Conservation (phyloP, 768 basidiomycete species). For the Boletus tomentosulus region DNA sequence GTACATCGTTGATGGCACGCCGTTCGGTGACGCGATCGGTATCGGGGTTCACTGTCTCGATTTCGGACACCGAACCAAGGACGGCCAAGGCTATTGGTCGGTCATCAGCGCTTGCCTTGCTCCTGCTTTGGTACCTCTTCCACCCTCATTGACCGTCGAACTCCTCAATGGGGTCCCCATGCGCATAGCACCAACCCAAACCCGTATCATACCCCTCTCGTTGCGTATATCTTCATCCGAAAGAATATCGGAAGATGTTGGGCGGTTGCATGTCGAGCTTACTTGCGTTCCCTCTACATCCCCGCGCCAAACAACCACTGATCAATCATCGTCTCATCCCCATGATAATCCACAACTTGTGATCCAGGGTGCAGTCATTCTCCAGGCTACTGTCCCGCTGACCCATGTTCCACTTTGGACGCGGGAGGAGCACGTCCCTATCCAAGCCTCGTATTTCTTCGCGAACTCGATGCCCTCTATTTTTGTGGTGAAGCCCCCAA, state of each 20-base stretch:
- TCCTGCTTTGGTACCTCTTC: not conserved
- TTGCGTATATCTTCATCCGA: slow-evolving; percentile 36
- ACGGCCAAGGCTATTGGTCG: slow-evolving; percentile 49
- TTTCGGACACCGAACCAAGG: slow-evolving; percentile 1
- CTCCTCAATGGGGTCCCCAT: slow-evolving; percentile 15
- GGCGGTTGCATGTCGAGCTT: slow-evolving; percentile 40
- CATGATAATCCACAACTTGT: no score
- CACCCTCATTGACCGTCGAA: slow-evolving; percentile 17
- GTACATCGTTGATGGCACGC: slow-evolving; percentile 71
- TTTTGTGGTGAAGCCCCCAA: slow-evolving; percentile 59
- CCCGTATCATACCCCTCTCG: slow-evolving; percentile 52
- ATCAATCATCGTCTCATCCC: not conserved
- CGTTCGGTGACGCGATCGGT: slow-evolving; percentile 70
- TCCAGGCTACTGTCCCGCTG: slow-evolving; percentile 42
- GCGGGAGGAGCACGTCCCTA: slow-evolving; percentile 29
- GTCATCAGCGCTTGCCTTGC: slow-evolving; percentile 28
- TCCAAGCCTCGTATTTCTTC: slow-evolving; percentile 60
- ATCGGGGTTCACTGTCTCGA: slow-evolving; percentile 52
- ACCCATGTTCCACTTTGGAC: slow-evolving; percentile 44
- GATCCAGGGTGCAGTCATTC: slow-evolving; percentile 1
- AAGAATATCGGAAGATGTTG: slow-evolving; percentile 30
- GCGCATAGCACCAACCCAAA: slow-evolving; percentile 59
- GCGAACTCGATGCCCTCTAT: slow-evolving; percentile 49
- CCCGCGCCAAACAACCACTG: not conserved
- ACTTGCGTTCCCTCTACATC: slow-evolving; percentile 19